A percentile compares a stretch with the other conserved stretches of the same genome.
These are phyloP conservation scores for Wilcoxina mikolae DNA, from an alignment of 495 filamentous ascomycete genomes.

Conservation along the genomic window DNA sequence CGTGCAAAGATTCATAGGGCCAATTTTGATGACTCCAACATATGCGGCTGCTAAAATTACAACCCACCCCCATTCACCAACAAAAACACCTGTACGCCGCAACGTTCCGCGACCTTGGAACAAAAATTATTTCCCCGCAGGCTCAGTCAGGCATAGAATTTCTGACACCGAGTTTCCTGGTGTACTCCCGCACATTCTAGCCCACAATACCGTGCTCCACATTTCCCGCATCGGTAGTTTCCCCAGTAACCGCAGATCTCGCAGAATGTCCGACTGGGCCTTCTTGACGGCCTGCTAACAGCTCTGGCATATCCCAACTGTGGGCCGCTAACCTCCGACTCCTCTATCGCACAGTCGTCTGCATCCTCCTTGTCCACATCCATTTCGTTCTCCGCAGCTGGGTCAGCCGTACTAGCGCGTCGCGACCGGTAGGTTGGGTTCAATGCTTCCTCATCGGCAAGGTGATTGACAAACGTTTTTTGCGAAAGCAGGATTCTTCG, in stretches of 20 bases:
- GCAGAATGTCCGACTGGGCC: constrained; percentile 22
- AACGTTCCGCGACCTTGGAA: background rate
- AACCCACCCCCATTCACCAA: no score
- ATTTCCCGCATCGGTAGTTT: constrained; percentile 24
- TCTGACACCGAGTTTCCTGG: constrained; percentile 26
- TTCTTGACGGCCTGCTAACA: constrained; percentile 8
- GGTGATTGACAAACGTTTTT: constrained; percentile 82
- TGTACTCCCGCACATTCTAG: constrained; percentile 24
- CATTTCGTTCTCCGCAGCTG: constrained; percentile 5
- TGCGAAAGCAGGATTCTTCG: constrained; percentile 79
- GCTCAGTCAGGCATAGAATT: constrained; percentile 24
- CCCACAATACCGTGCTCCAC: constrained; percentile 27
- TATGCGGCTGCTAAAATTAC: no score
- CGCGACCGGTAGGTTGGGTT: constrained; percentile 5
- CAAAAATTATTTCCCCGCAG: background rate
- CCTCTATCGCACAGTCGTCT: background rate
- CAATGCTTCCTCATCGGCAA: constrained; percentile 74
- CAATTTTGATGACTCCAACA: no score
- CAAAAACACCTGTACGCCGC: background rate
- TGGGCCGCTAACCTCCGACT: constrained; percentile 7
- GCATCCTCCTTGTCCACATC: constrained; percentile 5
- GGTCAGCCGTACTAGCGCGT: background rate
- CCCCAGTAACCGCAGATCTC: constrained; percentile 30
- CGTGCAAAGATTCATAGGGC: no score
- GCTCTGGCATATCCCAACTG: constrained; percentile 16